phyloP scores from a whole-genome alignment of 129 eudicot species.

The Calendula officinalis region DNA sequence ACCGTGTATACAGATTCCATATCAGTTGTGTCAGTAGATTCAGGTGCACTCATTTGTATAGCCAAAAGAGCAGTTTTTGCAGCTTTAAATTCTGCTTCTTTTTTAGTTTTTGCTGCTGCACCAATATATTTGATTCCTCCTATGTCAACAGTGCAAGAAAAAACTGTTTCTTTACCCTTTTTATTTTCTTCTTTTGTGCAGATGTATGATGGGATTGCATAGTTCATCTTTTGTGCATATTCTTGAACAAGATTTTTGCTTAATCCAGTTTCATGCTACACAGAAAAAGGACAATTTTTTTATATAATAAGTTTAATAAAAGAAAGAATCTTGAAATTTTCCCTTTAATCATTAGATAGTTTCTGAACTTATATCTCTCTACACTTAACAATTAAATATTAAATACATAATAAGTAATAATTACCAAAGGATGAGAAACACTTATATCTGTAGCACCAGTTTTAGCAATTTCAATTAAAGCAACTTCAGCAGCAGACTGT shows the following conservation, averaged over 20 bases:
- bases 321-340: not conserved
- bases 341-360: too few relatives aligned
- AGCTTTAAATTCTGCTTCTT: constrained; percentile 95
- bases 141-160: constrained; percentile 73
- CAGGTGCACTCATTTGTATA: constrained; percentile 44
- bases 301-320: constrained; percentile 3
- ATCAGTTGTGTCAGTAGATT: constrained; percentile 11
- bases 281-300: constrained; percentile 25
- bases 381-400: too few relatives aligned
- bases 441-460: constrained; percentile 48
- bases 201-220: constrained; percentile 69
- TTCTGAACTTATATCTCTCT: too few relatives aligned
- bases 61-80: constrained; percentile 86
- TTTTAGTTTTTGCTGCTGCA: constrained; percentile 70
- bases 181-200: constrained; percentile 50
- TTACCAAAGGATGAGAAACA: constrained; percentile 85
- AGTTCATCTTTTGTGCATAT: constrained; percentile 96
- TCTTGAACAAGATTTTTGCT: constrained; percentile 93
- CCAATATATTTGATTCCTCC: constrained; percentile 90
- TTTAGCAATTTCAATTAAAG: constrained; percentile 66
- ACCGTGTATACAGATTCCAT: constrained; percentile 59
- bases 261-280: constrained; percentile 85
- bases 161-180: constrained; percentile 39
- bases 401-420: constrained; percentile 10
- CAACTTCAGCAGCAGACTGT: constrained; percentile 99